A percentile compares a stretch with the other conserved stretches of the same genome.
These are phyloP conservation scores for Nemania sp. DNA, from an alignment of 2,329 filamentous ascomycete species.

Conservation along the genomic window DNA sequence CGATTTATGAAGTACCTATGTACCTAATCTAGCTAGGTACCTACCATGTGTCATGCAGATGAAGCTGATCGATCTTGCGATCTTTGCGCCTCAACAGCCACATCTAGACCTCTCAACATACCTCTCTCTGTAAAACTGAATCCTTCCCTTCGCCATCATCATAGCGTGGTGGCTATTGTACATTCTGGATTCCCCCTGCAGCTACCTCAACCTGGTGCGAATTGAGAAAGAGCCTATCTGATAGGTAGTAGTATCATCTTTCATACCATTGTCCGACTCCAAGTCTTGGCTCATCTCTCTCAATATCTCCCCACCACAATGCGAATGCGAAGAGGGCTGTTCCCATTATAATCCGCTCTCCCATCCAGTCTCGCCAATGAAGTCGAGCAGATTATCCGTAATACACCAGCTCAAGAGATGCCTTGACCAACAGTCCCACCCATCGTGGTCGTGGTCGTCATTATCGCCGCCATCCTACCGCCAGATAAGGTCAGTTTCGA, in stretches of 20 bases:
- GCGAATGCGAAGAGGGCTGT: conserved; percentile 11
- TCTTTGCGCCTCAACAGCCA: conserved; percentile 11
- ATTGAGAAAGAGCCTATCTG: no score
- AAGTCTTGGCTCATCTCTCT: background rate
- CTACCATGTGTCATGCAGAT: no score
- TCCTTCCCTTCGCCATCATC: background rate
- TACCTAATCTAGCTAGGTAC: no score
- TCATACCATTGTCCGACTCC: background rate
- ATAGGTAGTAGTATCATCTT: no score
- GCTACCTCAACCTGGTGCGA: no score
- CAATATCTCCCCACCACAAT: background rate
- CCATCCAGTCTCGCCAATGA: conserved; percentile 16
- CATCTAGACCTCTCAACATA: background rate
- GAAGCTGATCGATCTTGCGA: background rate
- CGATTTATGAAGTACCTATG: no score
- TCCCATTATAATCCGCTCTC: conserved; percentile 7
- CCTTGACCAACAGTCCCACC: background rate
- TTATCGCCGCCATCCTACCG: background rate
- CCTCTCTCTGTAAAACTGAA: background rate
- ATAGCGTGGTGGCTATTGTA: background rate
- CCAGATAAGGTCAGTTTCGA: conserved; percentile 13
- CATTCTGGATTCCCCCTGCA: no score
- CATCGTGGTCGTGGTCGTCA: no score
- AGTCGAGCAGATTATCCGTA: conserved; percentile 8
- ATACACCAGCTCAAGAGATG: conserved; percentile 19